These are phyloP conservation scores for Tolypocladium cylindrosporum DNA, from an alignment of 2,329 filamentous ascomycete genomes.

Conservation along the genomic window DNA sequence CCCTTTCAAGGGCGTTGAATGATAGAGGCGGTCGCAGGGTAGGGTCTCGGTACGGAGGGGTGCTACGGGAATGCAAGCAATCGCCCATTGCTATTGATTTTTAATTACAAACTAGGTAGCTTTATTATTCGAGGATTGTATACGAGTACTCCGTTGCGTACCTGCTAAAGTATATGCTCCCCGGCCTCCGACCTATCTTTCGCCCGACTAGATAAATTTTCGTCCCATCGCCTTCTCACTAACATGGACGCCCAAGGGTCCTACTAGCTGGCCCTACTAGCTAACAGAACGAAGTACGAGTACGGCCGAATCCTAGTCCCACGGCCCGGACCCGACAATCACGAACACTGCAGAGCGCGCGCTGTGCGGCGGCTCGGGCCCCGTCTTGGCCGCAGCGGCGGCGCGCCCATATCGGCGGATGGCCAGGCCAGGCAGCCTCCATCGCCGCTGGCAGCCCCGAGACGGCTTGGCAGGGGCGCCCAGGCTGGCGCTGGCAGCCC, in stretches of 20 bases:
- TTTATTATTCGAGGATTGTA: too few species aligned
- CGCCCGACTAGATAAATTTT: neutral
- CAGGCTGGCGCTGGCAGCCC: neutral
- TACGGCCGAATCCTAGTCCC: too few species aligned
- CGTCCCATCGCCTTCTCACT: neutral
- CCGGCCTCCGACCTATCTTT: too few species aligned
- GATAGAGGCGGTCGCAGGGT: too few species aligned
- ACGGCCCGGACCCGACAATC: too few species aligned
- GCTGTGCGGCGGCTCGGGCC: neutral
- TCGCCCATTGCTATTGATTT: too few species aligned
- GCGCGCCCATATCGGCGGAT: too few species aligned
- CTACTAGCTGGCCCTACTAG: too few species aligned
- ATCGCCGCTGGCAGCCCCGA: neutral
- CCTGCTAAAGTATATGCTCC: neutral
- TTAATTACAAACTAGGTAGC: too few species aligned
- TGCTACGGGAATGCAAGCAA: neutral
- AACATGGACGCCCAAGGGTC: neutral
- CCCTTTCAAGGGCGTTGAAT: neutral
- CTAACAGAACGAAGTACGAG: too few species aligned
- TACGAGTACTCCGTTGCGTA: too few species aligned
- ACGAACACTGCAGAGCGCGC: too few species aligned
- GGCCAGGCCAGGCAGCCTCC: neutral
- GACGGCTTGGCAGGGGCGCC: neutral
- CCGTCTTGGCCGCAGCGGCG: neutral
- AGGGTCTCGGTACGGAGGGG: neutral